These are phyloP conservation scores for Colletotrichum sidae DNA, from an alignment of 2,329 filamentous ascomycete species.

Conservation along the genomic window DNA sequence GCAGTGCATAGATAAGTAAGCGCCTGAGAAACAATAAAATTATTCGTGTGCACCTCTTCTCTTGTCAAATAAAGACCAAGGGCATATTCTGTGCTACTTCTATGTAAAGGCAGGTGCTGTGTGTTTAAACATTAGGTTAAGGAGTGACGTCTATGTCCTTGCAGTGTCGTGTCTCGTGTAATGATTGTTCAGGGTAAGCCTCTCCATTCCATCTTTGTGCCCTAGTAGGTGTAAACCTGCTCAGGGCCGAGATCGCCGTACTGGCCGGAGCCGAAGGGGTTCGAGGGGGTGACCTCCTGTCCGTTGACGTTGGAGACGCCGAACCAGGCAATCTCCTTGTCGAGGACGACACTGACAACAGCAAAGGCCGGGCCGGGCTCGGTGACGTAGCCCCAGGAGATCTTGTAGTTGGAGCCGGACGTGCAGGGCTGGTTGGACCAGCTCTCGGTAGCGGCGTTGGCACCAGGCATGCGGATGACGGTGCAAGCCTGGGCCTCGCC, in stretches of 20 bases:
- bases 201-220: neutral
- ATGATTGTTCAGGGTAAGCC: slow-evolving; percentile 1
- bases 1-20: no score
- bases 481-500: slow-evolving; percentile 22
- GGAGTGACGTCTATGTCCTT: slow-evolving; percentile 5
- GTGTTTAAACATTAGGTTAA: slow-evolving; percentile 14
- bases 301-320: slow-evolving; percentile 27
- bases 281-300: slow-evolving; percentile 26
- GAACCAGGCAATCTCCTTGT: slow-evolving; percentile 22
- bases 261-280: slow-evolving; percentile 30
- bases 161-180: neutral
- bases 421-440: slow-evolving; percentile 30
- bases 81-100: neutral
- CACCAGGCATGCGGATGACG: slow-evolving; percentile 18
- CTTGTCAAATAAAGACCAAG: no score
- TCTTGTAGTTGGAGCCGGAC: slow-evolving; percentile 19
- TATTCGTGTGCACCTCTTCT: no score
- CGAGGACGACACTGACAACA: slow-evolving; percentile 12
- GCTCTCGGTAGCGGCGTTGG: slow-evolving; percentile 23
- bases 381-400: slow-evolving; percentile 24
- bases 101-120: neutral
- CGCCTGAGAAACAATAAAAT: no score
- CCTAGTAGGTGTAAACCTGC: slow-evolving; percentile 33
- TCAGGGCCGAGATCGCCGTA: slow-evolving; percentile 28
- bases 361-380: slow-evolving; percentile 14